These are phyloP conservation scores for Triticum urartu DNA, from an alignment of 176 grass and related monocot genomes.

Conservation along the genomic window DNA sequence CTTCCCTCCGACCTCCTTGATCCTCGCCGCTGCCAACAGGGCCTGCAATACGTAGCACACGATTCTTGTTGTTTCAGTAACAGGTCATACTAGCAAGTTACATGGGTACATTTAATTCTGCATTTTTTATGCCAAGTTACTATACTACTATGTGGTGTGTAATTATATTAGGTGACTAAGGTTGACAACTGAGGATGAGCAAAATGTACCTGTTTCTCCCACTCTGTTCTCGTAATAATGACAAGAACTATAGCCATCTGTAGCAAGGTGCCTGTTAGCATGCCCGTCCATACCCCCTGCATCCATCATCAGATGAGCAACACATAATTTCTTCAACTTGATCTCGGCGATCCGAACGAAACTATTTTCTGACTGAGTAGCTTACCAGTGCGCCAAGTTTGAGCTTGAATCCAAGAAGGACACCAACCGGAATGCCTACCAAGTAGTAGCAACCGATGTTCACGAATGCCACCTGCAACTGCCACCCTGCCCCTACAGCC, in stretches of 20 bases:
- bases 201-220: slow-evolving; percentile 58
- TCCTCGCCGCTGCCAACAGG: slow-evolving; percentile 38
- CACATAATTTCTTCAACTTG: background rate
- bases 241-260: slow-evolving; percentile 63
- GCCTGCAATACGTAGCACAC: slow-evolving; percentile 37
- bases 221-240: slow-evolving; percentile 64
- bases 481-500: slow-evolving; percentile 84
- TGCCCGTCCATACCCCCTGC: slow-evolving; percentile 90
- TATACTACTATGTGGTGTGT: no score
- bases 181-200: no score
- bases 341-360: background rate
- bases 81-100: no score
- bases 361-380: background rate
- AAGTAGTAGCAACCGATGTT: slow-evolving; percentile 76
- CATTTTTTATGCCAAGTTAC: no score
- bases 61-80: background rate
- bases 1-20: slow-evolving; percentile 30
- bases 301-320: background rate
- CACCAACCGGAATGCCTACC: slow-evolving; percentile 68
- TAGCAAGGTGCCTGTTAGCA: slow-evolving; percentile 59
- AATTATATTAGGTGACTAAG: no score
- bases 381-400: slow-evolving; percentile 48
- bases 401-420: slow-evolving; percentile 66
- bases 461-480: slow-evolving; percentile 57
- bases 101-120: no score